Conservation (phyloP, 768 basidiomycete species). For the Tulasnella sp. region DNA sequence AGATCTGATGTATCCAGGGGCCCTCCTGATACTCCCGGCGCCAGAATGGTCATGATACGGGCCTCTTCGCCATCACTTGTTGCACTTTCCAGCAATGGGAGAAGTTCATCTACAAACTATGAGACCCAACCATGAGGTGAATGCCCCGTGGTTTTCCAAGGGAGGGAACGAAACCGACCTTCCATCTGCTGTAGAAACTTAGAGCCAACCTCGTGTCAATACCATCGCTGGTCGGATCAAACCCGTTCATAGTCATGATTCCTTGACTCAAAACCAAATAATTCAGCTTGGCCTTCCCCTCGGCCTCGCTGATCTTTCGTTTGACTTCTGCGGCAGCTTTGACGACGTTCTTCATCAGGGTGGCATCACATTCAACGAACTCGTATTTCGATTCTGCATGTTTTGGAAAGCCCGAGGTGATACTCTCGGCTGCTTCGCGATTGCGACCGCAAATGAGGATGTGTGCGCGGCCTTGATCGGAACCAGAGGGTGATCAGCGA, state of each 20-base stretch:
- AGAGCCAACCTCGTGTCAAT: conserved; percentile 31
- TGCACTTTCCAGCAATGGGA: conserved; percentile 29
- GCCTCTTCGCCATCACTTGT: conserved; percentile 29
- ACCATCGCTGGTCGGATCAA: conserved; percentile 29
- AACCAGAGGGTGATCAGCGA: neutral
- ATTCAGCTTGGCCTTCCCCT: conserved; percentile 5
- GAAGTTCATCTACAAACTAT: conserved; percentile 28
- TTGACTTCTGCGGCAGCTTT: conserved; percentile 11
- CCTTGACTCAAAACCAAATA: conserved; percentile 30
- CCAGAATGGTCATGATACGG: conserved; percentile 25
- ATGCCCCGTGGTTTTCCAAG: neutral
- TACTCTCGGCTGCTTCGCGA: conserved; percentile 31
- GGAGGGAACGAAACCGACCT: conserved; percentile 19
- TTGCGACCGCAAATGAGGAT: conserved; percentile 34
- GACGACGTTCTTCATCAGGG: conserved; percentile 33
- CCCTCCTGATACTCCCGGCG: conserved; percentile 4
- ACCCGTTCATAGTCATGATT: conserved; percentile 25
- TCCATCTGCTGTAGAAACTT: conserved; percentile 31
- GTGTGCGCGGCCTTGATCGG: conserved; percentile 18
- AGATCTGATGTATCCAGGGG: conserved; percentile 17
- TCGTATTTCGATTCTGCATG: conserved; percentile 35
- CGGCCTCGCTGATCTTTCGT: neutral
- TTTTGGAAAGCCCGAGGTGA: conserved; percentile 32
- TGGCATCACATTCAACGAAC: conserved; percentile 37
- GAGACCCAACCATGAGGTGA: neutral